Base-by-base conservation (phyloP, 2,329 filamentous ascomycete species). In the Xenoacremonium recifei region DNA sequence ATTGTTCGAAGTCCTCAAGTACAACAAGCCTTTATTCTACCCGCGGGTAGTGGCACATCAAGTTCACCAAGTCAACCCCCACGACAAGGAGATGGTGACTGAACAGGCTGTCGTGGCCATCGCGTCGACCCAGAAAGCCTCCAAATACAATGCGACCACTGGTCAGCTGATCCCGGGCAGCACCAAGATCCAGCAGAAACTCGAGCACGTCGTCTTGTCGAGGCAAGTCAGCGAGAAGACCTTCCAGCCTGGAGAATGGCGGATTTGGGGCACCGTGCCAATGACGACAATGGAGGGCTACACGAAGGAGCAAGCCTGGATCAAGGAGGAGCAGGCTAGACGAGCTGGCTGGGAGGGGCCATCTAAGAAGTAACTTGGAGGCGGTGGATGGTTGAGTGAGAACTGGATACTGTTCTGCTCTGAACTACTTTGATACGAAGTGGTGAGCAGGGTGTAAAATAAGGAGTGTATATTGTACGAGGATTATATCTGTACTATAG, bases 131-230 rank as follows among this genome's bases (percentile, higher is more conserved):
- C 83, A 87, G 66, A 70, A 68, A 50, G 63, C 79, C 25, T 68
- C 67, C 6, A 68, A 72, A 51, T 64, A 67, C 45, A 62, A 69
- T 36, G 53, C 45, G 6, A 45, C 40, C 3, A 66, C 65, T 13
- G 71, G 66, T 12, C 50, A 60, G 45, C 53, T 66, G n/a, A 58
- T 79, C 6, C 63, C 69, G 1, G 75, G 73, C 3, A 71, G 65
- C 45, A 69, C 71, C 33, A 72, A 72, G 55, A 67, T 75, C 49
- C 74, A 76, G 54, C 67, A 77, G 37, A 71, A 83, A 51, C 61
- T 73, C 2, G 85, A 89, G 68, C 80, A 87, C 55, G 49, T 89
- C 4, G 82, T 86, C 29, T 50, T 89, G 34, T 78, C 80, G 56
- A 58, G 72, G 20, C 42, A 63, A 21, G 48, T 76, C 32, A 65